Conservation (phyloP, 2,329 filamentous ascomycete species). For the Diaporthe sp. region DNA sequence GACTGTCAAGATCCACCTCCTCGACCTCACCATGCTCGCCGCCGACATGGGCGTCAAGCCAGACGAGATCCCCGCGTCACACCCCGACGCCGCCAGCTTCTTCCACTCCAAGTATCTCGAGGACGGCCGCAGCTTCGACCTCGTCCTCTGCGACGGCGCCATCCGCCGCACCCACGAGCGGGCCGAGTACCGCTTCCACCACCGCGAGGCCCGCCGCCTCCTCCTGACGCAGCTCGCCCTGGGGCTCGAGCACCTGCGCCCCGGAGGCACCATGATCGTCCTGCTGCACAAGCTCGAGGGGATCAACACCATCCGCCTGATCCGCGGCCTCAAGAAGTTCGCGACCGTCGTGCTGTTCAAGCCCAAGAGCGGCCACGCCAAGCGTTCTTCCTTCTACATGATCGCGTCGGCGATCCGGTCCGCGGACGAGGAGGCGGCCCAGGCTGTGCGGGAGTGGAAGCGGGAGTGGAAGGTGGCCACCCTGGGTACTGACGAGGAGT, state of each 20-base stretch:
- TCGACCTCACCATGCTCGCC: constrained; percentile 68
- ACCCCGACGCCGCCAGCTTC: constrained; percentile 51
- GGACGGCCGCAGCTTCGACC: constrained; percentile 59
- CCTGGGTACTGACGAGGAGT: constrained; percentile 51
- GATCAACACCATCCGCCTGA: constrained; percentile 53
- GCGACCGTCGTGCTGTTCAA: constrained; percentile 60
- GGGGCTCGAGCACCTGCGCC: constrained; percentile 59
- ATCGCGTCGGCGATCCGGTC: constrained; percentile 60
- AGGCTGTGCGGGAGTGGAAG: constrained; percentile 58
- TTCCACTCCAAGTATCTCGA: constrained; percentile 41
- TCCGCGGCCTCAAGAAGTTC: constrained; percentile 59
- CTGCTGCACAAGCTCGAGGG: constrained; percentile 64
- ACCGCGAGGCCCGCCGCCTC: constrained; percentile 55
- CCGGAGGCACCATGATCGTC: constrained; percentile 65
- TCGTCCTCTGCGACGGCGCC: constrained; percentile 64
- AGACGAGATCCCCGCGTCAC: constrained; percentile 49
- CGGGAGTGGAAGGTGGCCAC: constrained; percentile 56
- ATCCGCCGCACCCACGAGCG: constrained; percentile 57
- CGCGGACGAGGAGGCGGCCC: constrained; percentile 48
- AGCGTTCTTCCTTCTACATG: constrained; percentile 67
- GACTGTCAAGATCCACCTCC: constrained; percentile 45
- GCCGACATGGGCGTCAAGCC: constrained; percentile 57
- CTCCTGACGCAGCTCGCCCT: constrained; percentile 57
- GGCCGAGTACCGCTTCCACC: constrained; percentile 49
- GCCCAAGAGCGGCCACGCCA: constrained; percentile 55